A percentile compares a stretch with the other conserved stretches of the same genome.
phyloP scores from a whole-genome alignment of 2,329 filamentous ascomycete genomes.

The Peltaster fructicola region DNA sequence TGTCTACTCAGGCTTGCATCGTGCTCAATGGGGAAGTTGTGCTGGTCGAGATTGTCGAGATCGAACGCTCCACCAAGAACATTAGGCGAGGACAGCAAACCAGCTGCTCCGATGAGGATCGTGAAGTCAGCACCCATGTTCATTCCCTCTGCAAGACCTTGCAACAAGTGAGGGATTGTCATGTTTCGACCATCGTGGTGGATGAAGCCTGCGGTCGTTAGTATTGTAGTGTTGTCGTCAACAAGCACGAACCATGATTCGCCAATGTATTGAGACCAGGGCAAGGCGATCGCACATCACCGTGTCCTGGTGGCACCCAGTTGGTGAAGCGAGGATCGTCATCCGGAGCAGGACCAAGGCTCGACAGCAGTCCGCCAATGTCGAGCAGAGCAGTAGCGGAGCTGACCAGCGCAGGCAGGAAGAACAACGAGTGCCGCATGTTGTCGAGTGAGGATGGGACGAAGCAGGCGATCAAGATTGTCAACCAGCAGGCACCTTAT shows the following conservation, averaged over 20 bases:
- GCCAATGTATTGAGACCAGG: slow-evolving; percentile 14
- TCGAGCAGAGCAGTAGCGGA: too few species aligned
- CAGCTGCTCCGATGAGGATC: slow-evolving; percentile 12
- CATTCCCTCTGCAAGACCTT: slow-evolving; percentile 12
- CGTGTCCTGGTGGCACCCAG: slow-evolving; percentile 9
- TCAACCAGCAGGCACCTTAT: too few species aligned
- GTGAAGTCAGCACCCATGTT: slow-evolving; percentile 16
- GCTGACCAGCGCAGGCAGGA: too few species aligned
- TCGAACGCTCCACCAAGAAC: slow-evolving; percentile 9
- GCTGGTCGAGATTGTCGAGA: slow-evolving; percentile 12
- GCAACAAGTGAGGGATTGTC: slow-evolving; percentile 11
- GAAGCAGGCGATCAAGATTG: too few species aligned
- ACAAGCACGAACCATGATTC: slow-evolving; percentile 5
- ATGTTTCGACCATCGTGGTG: slow-evolving; percentile 11
- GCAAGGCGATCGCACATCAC: slow-evolving; percentile 12
- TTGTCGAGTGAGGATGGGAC: too few species aligned
- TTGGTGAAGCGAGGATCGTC: slow-evolving; percentile 13
- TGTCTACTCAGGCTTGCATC: slow-evolving; percentile 19
- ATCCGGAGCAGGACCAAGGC: slow-evolving; percentile 10
- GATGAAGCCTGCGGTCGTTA: slow-evolving; percentile 10
- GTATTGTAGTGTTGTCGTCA: neutral
- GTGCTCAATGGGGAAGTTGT: slow-evolving; percentile 22
- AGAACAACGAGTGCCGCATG: too few species aligned
- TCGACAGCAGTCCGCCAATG: slow-evolving; percentile 7
- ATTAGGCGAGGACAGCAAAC: slow-evolving; percentile 10